A percentile compares a stretch with the other conserved stretches of the same genome.
Conservation (phyloP, 2,329 filamentous ascomycete genomes). For the Fusarium siculi region DNA sequence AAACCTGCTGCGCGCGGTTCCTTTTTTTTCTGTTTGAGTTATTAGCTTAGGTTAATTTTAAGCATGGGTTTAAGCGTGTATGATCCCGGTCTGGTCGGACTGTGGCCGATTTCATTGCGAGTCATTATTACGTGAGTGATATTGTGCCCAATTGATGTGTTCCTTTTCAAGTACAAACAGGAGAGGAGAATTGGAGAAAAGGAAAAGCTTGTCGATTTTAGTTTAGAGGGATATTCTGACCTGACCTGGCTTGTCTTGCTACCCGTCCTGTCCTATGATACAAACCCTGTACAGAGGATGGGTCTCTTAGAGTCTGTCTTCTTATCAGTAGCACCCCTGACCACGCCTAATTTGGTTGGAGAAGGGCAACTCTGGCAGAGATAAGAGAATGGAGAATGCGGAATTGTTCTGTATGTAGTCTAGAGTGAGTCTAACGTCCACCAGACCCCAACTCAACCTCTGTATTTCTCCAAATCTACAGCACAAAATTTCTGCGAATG, state of each 20-base stretch:
- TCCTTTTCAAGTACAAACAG: not conserved
- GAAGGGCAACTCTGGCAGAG: constrained; percentile 16
- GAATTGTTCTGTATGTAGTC: not conserved
- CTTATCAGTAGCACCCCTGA: constrained; percentile 30
- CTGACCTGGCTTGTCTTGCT: not conserved
- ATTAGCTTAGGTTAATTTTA: constrained; percentile 12
- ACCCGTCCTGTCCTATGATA: not conserved
- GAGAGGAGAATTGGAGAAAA: not conserved
- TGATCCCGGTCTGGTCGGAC: constrained; percentile 8
- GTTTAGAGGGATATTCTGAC: not conserved
- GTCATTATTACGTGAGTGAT: constrained; percentile 10
- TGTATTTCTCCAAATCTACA: constrained; percentile 31
- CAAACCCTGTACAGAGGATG: constrained; percentile 3
- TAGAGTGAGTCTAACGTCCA: not conserved
- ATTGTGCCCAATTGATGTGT: not conserved
- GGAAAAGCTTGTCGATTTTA: not conserved
- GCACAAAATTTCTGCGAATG: constrained; percentile 13
- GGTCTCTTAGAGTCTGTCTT: not conserved
- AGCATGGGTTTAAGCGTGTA: constrained; percentile 37
- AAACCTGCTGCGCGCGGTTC: not conserved
- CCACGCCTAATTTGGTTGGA: constrained; percentile 30
- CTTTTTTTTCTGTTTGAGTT: not conserved
- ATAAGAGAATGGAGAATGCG: constrained; percentile 18
- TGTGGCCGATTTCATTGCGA: constrained; percentile 23
- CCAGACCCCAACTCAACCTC: constrained; percentile 22